Percentiles rank a stretch among this genome's conserved stretches.
phyloP scores from a whole-genome alignment of 179 eudicot species.

The Camellia oleifera region DNA sequence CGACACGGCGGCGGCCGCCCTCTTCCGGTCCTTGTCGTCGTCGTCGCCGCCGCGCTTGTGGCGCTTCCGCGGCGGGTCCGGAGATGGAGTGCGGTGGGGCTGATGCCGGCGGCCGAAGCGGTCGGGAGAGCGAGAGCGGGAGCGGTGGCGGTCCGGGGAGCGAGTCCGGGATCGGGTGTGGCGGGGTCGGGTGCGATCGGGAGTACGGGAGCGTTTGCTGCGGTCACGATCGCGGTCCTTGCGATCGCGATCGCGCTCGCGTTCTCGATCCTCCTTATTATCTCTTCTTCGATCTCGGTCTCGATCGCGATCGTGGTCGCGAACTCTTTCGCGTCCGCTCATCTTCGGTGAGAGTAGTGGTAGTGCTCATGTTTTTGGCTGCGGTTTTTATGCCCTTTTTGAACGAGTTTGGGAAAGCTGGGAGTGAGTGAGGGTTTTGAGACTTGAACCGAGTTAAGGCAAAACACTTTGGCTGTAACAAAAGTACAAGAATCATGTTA shows the following conservation, averaged over 20 bases:
- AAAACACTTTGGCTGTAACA: no score
- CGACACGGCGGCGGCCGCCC: slow-evolving; percentile 26
- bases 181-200: slow-evolving; percentile 42
- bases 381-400: not conserved
- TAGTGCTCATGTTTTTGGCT: not conserved
- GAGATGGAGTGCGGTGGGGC: slow-evolving; percentile 33
- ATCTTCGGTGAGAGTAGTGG: not conserved
- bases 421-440: no score
- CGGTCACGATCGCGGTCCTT: slow-evolving; percentile 27
- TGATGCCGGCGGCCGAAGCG: slow-evolving; percentile 29
- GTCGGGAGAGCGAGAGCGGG: slow-evolving; percentile 46
- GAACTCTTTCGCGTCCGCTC: slow-evolving; percentile 29
- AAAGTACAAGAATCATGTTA: no score
- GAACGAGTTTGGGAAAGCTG: no score
- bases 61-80: slow-evolving; percentile 41
- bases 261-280: slow-evolving; percentile 35
- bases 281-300: slow-evolving; percentile 25
- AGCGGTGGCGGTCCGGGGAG: slow-evolving; percentile 38
- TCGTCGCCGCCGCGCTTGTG: slow-evolving; percentile 40
- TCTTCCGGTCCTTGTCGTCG: slow-evolving; percentile 32
- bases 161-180: slow-evolving; percentile 33
- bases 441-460: no score
- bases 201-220: slow-evolving; percentile 37
- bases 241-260: slow-evolving; percentile 32
- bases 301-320: slow-evolving; percentile 42